phyloP scores from a whole-genome alignment of 805 yeast species.

The Kluyveromyces lactis region DNA sequence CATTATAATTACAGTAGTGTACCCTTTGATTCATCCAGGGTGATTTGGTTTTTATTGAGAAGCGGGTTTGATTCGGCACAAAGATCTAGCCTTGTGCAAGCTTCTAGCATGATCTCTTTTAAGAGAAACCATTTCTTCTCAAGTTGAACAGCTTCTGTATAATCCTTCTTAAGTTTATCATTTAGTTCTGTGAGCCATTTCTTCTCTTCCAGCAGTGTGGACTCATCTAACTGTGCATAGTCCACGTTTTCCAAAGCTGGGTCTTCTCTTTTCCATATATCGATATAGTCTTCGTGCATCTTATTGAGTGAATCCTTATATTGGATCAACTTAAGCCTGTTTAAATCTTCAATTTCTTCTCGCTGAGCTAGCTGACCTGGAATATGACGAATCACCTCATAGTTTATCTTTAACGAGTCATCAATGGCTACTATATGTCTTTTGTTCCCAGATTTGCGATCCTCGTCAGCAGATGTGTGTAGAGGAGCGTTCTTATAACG shows the following conservation, averaged over 20 bases:
- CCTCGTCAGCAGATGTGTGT: constrained; percentile 5
- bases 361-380: constrained; percentile 18
- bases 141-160: constrained; percentile 11
- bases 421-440: constrained; percentile 27
- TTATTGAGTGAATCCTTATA: constrained; percentile 22
- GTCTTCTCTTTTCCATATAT: constrained; percentile 1
- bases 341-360: constrained; percentile 13
- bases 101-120: constrained; percentile 26
- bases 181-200: constrained; percentile 18
- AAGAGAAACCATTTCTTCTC: constrained; percentile 27
- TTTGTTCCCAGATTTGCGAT: constrained; percentile 13
- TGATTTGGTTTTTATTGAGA: constrained; percentile 2
- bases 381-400: constrained; percentile 26
- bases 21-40: constrained; percentile 4
- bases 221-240: constrained; percentile 1
- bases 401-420: constrained; percentile 27
- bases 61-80: constrained; percentile 3
- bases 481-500: neutral
- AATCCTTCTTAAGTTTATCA: constrained; percentile 13
- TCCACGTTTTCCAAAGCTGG: constrained; percentile 2
- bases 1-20: neutral
- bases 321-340: constrained; percentile 16
- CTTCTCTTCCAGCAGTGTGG: constrained; percentile 12
- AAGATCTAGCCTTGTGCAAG: constrained; percentile 27
- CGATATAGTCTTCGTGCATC: constrained; percentile 21